Conservation (phyloP, 2,329 filamentous ascomycete genomes). For the Botrytis squamosa region DNA sequence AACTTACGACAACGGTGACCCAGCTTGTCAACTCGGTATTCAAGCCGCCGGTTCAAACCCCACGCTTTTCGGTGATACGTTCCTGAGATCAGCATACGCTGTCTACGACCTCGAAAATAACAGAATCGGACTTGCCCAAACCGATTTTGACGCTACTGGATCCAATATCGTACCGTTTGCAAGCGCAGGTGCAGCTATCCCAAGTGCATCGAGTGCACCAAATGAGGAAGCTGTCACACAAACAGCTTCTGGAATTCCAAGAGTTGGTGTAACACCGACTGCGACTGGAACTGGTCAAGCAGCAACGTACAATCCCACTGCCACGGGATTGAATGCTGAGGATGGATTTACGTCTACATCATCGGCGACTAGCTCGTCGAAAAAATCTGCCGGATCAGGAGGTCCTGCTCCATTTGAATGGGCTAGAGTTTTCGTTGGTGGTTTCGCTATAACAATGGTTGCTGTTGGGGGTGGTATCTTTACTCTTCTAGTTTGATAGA, state of each 20-base stretch:
- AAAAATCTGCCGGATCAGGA: constrained; percentile 33
- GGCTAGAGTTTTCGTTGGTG: constrained; percentile 30
- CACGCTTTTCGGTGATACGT: constrained; percentile 50
- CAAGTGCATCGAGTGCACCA: constrained; percentile 30
- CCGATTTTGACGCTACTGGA: constrained; percentile 45
- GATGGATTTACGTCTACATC: constrained; percentile 31
- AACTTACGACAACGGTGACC: constrained; percentile 36
- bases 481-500: constrained; percentile 20
- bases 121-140: constrained; percentile 50
- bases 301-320: constrained; percentile 34
- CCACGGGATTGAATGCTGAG: constrained; percentile 34
- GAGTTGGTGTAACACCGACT: constrained; percentile 25
- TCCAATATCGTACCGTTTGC: constrained; percentile 38
- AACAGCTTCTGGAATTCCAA: constrained; percentile 35
- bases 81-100: constrained; percentile 54
- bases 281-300: constrained; percentile 24
- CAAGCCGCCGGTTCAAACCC: constrained; percentile 39
- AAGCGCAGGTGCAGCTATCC: constrained; percentile 35
- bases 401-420: constrained; percentile 35
- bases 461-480: constrained; percentile 35
- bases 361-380: constrained; percentile 21
- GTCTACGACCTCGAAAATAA: constrained; percentile 55
- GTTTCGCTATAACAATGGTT: constrained; percentile 28
- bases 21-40: constrained; percentile 56
- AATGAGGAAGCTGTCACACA: constrained; percentile 33